Evolutionary conservation across 768 basidiomycete genomes (phyloP).

Genomic region (Hericium erinaceus): DNA sequence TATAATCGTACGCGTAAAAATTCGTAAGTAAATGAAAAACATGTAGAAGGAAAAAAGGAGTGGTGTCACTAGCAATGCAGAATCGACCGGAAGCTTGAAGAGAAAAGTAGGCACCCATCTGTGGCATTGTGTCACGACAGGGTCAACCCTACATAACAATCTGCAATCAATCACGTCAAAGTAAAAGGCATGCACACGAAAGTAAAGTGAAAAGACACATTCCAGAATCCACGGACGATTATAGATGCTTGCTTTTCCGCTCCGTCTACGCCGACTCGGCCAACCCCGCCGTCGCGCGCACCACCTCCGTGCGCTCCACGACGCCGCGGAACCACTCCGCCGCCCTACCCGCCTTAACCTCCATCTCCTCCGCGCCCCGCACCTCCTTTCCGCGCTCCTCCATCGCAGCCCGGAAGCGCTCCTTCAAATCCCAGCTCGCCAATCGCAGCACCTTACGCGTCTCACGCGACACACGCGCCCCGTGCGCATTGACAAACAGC

Average conservation of each 20-base stretch:
- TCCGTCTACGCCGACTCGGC: not conserved
- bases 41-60: not conserved
- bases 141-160: not conserved
- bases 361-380: conserved; percentile 62
- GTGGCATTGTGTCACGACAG: not conserved
- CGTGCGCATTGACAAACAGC: conserved; percentile 58
- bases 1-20: not conserved
- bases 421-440: conserved; percentile 84
- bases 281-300: conserved; percentile 20
- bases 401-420: conserved; percentile 71
- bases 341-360: conserved; percentile 61
- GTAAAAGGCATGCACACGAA: not conserved
- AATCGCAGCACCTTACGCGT: conserved; percentile 88
- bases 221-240: not conserved
- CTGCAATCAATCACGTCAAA: not conserved
- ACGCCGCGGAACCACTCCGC: conserved; percentile 61
- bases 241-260: not conserved
- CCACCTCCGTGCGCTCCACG: conserved; percentile 34
- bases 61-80: not conserved
- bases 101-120: not conserved
- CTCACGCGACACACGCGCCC: conserved; percentile 66
- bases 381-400: conserved; percentile 78
- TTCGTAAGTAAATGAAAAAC: not conserved
- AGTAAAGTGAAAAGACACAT: not conserved
- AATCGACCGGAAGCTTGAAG: not conserved